Conservation (phyloP, 371 early-diverging fungal species). For the Entomophthora muscae region DNA sequence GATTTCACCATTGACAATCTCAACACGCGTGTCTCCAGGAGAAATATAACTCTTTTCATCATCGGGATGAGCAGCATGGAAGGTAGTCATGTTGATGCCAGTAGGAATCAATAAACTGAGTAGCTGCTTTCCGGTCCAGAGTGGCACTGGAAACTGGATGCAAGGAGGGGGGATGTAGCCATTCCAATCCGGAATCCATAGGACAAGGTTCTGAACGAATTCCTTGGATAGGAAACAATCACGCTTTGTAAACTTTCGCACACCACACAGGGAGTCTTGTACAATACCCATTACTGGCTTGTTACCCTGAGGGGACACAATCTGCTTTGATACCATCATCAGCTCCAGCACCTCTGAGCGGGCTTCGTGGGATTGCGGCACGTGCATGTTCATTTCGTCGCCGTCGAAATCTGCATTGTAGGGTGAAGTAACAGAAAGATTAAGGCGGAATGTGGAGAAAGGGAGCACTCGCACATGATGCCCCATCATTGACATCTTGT, state of each 20-base stretch:
- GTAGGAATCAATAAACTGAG: slow-evolving; percentile 84
- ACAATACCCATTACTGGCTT: slow-evolving; percentile 99
- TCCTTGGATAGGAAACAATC: slow-evolving; percentile 85
- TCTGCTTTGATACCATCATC: slow-evolving; percentile 95
- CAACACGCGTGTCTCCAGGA: slow-evolving; percentile 85
- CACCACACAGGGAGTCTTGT: slow-evolving; percentile 96
- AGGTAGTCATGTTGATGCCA: slow-evolving; percentile 67
- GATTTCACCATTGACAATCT: slow-evolving; percentile 89
- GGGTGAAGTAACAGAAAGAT: slow-evolving; percentile 95
- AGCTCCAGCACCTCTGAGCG: slow-evolving; percentile 94
- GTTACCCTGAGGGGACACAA: slow-evolving; percentile 96
- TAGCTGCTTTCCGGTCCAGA: slow-evolving; percentile 99
- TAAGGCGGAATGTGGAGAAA: slow-evolving; percentile 97
- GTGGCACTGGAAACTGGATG: slow-evolving; percentile 85
- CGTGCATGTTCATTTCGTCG: slow-evolving; percentile 99
- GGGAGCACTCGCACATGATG: slow-evolving; percentile 97
- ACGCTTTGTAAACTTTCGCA: slow-evolving; percentile 90
- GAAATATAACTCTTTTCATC: slow-evolving; percentile 55
- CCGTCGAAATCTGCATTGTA: slow-evolving; percentile 99
- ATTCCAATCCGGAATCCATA: slow-evolving; percentile 95
- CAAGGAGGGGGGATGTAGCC: slow-evolving; percentile 85
- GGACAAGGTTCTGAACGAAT: slow-evolving; percentile 85
- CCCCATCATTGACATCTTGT: slow-evolving; percentile 99
- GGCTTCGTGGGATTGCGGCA: slow-evolving; percentile 93
- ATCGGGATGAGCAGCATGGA: slow-evolving; percentile 70